Conservation (phyloP, 768 basidiomycete genomes). For the Leccinum truebloodii region DNA sequence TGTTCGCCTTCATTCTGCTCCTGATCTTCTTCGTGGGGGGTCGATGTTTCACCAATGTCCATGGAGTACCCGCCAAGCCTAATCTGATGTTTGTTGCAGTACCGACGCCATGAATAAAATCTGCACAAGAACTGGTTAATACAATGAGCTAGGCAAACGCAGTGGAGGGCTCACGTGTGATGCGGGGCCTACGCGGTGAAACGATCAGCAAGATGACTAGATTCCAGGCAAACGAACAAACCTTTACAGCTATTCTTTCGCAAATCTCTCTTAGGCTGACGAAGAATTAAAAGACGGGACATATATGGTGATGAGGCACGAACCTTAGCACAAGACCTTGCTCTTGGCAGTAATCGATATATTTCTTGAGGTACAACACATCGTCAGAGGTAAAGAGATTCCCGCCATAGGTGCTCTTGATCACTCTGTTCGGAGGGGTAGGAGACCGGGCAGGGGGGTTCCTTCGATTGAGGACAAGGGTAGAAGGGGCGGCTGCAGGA, state of each 20-base stretch:
- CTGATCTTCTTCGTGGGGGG: slow-evolving; percentile 43
- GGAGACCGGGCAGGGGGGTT: slow-evolving; percentile 75
- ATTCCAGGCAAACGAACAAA: slow-evolving; percentile 26
- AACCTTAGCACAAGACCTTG: slow-evolving; percentile 82
- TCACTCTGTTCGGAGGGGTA: slow-evolving; percentile 77
- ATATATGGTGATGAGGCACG: slow-evolving; percentile 8
- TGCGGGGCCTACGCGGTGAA: slow-evolving; percentile 65
- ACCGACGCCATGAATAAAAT: slow-evolving; percentile 89
- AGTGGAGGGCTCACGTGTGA: slow-evolving; percentile 62
- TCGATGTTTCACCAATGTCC: slow-evolving; percentile 56
- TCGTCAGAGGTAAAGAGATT: slow-evolving; percentile 87
- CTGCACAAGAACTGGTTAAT: slow-evolving; percentile 37
- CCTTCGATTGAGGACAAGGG: slow-evolving; percentile 65
- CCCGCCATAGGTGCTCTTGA: slow-evolving; percentile 89
- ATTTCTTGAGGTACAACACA: slow-evolving; percentile 79
- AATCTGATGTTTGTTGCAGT: slow-evolving; percentile 92
- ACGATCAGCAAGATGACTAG: slow-evolving; percentile 6
- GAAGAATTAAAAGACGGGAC: slow-evolving; percentile 27
- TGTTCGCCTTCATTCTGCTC: slow-evolving; percentile 46
- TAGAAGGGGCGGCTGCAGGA: slow-evolving; percentile 66
- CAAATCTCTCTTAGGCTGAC: slow-evolving; percentile 73
- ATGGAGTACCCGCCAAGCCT: slow-evolving; percentile 84
- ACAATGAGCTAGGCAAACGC: not conserved
- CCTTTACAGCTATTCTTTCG: slow-evolving; percentile 83
- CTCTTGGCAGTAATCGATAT: slow-evolving; percentile 89